Conservation (phyloP, 2,329 filamentous ascomycete species). For the Pyrenophora seminiperda region DNA sequence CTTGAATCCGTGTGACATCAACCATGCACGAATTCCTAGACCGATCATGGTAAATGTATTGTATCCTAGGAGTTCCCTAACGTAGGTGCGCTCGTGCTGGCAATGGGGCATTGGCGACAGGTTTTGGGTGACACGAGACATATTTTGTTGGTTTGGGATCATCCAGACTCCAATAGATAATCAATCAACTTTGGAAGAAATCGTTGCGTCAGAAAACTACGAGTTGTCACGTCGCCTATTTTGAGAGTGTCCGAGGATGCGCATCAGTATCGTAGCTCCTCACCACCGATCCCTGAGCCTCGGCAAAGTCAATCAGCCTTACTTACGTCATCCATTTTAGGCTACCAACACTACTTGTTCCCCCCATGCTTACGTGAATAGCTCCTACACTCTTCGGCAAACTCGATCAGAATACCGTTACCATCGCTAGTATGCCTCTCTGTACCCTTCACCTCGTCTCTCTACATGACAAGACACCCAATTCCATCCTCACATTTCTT, state of each 20-base stretch:
- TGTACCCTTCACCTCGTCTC: constrained; percentile 55
- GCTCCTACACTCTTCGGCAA: not conserved
- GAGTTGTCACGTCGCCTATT: no score
- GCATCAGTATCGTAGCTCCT: constrained; percentile 6
- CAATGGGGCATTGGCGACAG: no score
- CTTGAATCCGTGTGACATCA: no score
- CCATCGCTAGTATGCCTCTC: constrained; percentile 53
- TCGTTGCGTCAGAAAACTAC: no score
- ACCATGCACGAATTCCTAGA: no score
- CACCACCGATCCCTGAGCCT: constrained; percentile 20
- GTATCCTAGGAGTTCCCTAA: no score
- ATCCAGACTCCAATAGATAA: no score
- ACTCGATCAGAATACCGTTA: not conserved
- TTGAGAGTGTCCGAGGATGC: not conserved
- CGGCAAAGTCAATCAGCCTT: constrained; percentile 23
- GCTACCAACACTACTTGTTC: constrained; percentile 1
- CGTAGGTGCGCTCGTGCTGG: no score
- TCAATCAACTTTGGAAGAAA: no score
- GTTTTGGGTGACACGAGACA: no score
- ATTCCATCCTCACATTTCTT: constrained; percentile 49
- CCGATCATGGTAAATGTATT: no score
- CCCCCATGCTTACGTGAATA: not conserved
- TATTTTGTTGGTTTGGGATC: no score
- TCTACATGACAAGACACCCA: constrained; percentile 44
- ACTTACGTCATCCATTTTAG: constrained; percentile 31